Percentiles rank a stretch among this genome's conserved stretches.
These are phyloP conservation scores for Barbarea vulgaris DNA, from an alignment of 345 rosid genomes.

Conservation along the genomic window DNA sequence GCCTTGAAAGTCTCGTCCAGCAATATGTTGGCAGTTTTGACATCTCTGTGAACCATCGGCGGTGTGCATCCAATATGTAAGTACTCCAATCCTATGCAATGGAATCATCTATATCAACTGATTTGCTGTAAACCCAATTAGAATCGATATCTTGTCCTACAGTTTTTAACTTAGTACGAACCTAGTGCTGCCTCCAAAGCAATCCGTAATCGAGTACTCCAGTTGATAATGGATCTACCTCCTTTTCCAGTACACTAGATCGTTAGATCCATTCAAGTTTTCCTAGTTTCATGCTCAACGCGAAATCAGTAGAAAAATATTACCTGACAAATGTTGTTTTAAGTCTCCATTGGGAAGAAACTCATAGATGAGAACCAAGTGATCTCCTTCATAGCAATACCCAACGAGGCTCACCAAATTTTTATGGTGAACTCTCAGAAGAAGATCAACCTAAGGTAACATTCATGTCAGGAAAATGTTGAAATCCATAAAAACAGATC, in stretches of 20 bases:
- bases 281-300: not conserved
- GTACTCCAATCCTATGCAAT: conserved; percentile 8
- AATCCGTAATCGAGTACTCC: conserved; percentile 46
- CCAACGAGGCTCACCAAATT: conserved; percentile 50
- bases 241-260: conserved; percentile 14
- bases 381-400: conserved; percentile 45
- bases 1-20: conserved; percentile 49
- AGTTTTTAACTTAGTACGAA: not conserved
- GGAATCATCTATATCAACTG: not conserved
- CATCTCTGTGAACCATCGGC: conserved; percentile 50
- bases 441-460: conserved; percentile 44
- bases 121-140: conserved; percentile 34
- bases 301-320: not conserved
- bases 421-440: conserved; percentile 48
- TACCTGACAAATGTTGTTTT: conserved; percentile 42
- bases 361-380: conserved; percentile 51
- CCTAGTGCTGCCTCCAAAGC: conserved; percentile 56
- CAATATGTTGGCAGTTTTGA: conserved; percentile 52
- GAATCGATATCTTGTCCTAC: not conserved
- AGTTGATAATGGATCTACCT: conserved; percentile 29
- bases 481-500: not conserved
- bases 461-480: not conserved
- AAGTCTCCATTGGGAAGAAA: conserved; percentile 48
- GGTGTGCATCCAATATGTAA: conserved; percentile 42
- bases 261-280: not conserved